Base-by-base conservation (phyloP, 2,329 filamentous ascomycete species). In the Phaeoacremonium minimum region DNA sequence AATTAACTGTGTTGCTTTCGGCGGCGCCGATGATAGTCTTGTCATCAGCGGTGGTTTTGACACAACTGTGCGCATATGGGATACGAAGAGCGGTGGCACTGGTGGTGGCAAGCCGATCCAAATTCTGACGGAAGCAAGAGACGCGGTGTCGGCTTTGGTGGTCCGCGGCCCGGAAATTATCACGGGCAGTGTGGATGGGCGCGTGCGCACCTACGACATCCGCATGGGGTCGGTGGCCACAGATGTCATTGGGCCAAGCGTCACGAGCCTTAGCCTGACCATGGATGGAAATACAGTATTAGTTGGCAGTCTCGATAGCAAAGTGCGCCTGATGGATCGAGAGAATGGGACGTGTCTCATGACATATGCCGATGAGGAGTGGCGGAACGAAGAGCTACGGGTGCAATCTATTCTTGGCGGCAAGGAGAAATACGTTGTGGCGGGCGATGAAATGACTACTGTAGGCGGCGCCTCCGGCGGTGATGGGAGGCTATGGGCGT, bases 151-250 rank as follows among this genome's bases (percentile, higher is more conserved):
- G 16, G 62, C 60, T 33, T 54, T 80, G 6, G 69, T 46, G 0
- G 68, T 74, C 13, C 54, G 64, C 14, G 72, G 65, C 2, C 53
- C 66, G 7, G 75, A 80, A 59, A 77, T 97, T 33, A 61, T 88
- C 2, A 74, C 77, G 2, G 88, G 84, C 1, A 90, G 87, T 56
- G 87, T 95, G 38, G 91, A 97, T 61, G 90, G 90, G 3, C 71
- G 85, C 40, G 77, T 94, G 1, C 70, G 91, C 36, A 73, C 73
- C 41, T 96, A 97, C 63, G 91, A 97, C 63, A 63, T 95, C 28
- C 73, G 88, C 37, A 85, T 78, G 71, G 90, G 90, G 1, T 70
- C 68, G 35, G 71, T 81, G 33, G 76, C 78, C 5, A 78, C 77
- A 2, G 88, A 95, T 61, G 78, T 87, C 2, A 64, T 93, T 35